These are phyloP conservation scores for Macrolepiota albuminosa DNA, from an alignment of 768 basidiomycete species.

Conservation along the genomic window DNA sequence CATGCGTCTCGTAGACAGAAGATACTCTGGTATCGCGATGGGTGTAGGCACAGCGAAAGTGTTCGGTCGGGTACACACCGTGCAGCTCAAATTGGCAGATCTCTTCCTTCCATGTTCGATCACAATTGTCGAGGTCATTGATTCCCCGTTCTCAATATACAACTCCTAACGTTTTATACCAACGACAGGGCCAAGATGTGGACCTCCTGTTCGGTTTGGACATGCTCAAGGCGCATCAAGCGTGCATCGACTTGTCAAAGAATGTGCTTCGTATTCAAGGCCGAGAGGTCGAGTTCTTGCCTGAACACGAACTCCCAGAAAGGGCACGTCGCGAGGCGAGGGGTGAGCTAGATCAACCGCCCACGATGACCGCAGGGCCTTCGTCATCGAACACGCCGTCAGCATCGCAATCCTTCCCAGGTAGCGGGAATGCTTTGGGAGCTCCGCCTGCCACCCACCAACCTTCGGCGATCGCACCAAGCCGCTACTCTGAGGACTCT, in stretches of 20 bases:
- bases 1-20: constrained; percentile 88
- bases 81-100: constrained; percentile 85
- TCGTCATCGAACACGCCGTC: constrained; percentile 9
- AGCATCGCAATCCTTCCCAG: constrained; percentile 48
- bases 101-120: constrained; percentile 86
- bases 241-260: constrained; percentile 90
- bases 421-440: constrained; percentile 61
- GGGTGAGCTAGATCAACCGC: constrained; percentile 22
- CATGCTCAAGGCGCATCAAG: constrained; percentile 98
- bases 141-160: neutral
- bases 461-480: constrained; percentile 19
- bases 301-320: constrained; percentile 92
- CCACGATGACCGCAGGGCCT: constrained; percentile 12
- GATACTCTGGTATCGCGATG: constrained; percentile 84
- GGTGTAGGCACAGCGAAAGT: constrained; percentile 96
- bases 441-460: constrained; percentile 28
- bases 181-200: constrained; percentile 72
- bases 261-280: constrained; percentile 89
- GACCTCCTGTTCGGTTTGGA: constrained; percentile 98
- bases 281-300: constrained; percentile 81
- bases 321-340: constrained; percentile 45
- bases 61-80: constrained; percentile 89
- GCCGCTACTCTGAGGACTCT: constrained; percentile 49
- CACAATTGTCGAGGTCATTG: constrained; percentile 84
- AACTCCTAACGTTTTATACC: neutral